Evolutionary conservation across 2,329 filamentous ascomycete species (phyloP).

Genomic region (Endocalyx cinctus): DNA sequence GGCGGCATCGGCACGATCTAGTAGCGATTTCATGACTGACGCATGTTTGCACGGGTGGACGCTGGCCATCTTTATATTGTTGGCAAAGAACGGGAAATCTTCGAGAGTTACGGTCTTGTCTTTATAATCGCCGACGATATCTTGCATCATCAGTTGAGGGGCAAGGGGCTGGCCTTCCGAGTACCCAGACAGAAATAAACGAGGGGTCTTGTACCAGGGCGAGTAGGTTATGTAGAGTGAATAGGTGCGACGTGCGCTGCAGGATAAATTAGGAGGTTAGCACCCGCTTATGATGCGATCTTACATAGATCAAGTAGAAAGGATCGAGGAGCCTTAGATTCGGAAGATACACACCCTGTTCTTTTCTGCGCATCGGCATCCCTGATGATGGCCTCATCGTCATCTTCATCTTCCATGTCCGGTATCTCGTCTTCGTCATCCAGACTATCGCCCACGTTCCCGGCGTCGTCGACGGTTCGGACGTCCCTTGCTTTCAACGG

Average conservation of each 20-base stretch:
- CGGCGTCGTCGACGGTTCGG: constrained; percentile 81
- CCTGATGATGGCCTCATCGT: constrained; percentile 93
- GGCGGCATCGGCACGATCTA: constrained; percentile 91
- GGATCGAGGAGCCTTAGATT: too few species aligned
- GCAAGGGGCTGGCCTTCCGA: constrained; percentile 75
- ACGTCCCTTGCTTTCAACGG: constrained; percentile 77
- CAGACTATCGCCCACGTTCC: constrained; percentile 73
- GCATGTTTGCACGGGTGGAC: constrained; percentile 98
- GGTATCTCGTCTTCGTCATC: constrained; percentile 81
- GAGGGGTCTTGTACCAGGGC: constrained; percentile 92
- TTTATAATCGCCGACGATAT: constrained; percentile 94
- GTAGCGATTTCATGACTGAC: constrained; percentile 93
- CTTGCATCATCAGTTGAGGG: constrained; percentile 88
- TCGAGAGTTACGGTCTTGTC: constrained; percentile 98
- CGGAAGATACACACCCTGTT: constrained; percentile 45
- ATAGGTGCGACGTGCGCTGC: constrained; percentile 82
- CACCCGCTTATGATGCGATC: too few species aligned
- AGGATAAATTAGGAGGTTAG: constrained; percentile 12
- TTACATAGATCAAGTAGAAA: too few species aligned
- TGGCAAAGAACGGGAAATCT: constrained; percentile 92
- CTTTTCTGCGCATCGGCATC: constrained; percentile 53
- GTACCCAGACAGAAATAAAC: constrained; percentile 92
- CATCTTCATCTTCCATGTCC: constrained; percentile 96
- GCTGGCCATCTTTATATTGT: constrained; percentile 90
- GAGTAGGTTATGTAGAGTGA: constrained; percentile 98